Evolutionary conservation across 352 stramenopile genomes (phyloP).

Genomic region (Phytopythium ostracodes): DNA sequence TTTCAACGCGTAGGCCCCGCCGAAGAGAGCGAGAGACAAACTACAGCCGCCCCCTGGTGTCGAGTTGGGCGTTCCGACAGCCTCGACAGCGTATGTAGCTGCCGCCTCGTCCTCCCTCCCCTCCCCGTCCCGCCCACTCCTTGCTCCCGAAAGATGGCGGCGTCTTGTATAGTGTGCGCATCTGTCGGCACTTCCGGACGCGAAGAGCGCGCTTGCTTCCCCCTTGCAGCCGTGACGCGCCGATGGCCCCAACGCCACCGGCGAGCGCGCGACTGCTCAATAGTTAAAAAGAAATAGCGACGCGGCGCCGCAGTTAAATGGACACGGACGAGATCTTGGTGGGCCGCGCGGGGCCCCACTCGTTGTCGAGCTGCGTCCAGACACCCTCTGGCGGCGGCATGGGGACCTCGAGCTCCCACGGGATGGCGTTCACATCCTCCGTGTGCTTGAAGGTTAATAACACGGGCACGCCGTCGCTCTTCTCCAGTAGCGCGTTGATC

Average conservation of each 20-base stretch:
- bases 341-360: constrained; percentile 74
- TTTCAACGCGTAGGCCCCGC: constrained; percentile 1
- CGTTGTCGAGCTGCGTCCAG: constrained; percentile 80
- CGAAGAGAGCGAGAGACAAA: not conserved
- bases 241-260: too few relatives aligned
- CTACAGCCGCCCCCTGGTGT: not conserved
- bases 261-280: not conserved
- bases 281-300: constrained; percentile 11
- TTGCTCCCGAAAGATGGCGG: too few relatives aligned
- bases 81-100: too few relatives aligned
- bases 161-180: not conserved
- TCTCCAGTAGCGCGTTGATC: constrained; percentile 73
- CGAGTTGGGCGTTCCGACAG: not conserved
- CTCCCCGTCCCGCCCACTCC: too few relatives aligned
- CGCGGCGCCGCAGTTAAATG: constrained; percentile 42
- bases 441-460: constrained; percentile 84
- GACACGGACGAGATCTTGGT: constrained; percentile 85
- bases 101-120: too few relatives aligned
- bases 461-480: constrained; percentile 59
- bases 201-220: not conserved
- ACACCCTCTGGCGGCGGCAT: constrained; percentile 76
- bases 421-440: constrained; percentile 67
- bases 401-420: constrained; percentile 74
- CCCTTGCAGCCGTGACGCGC: not conserved
- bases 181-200: not conserved